Conservation (phyloP, 148 eudicot species). For the Chenopodium quinoa region DNA sequence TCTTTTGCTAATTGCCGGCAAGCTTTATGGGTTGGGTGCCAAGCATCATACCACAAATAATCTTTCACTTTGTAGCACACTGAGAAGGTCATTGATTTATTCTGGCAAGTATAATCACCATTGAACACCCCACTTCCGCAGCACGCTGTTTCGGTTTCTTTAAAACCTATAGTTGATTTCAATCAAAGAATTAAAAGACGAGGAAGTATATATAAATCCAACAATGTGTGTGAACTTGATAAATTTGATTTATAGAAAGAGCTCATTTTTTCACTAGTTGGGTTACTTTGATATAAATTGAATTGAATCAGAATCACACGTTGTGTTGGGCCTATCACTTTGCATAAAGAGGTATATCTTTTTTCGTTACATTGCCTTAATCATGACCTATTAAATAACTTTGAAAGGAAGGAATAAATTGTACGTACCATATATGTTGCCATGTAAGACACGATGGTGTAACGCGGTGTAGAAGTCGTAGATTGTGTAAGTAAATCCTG, state of each 20-base stretch:
- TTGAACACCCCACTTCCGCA: constrained; percentile 39
- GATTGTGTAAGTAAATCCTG: constrained; percentile 35
- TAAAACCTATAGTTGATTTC: constrained; percentile 29
- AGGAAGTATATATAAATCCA: no score
- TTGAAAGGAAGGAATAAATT: no score
- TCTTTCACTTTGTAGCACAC: constrained; percentile 37
- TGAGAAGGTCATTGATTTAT: constrained; percentile 18
- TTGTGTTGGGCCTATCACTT: no score
- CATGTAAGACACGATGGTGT: constrained; percentile 19
- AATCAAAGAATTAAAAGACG: background rate
- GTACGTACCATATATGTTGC: constrained; percentile 31
- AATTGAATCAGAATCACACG: no score
- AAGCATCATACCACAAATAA: constrained; percentile 48
- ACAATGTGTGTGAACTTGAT: no score
- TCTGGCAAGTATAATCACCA: constrained; percentile 33
- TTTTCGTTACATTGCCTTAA: no score
- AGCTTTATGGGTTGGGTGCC: constrained; percentile 41
- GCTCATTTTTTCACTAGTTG: no score
- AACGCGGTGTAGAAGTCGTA: constrained; percentile 36
- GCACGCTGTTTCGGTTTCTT: constrained; percentile 34
- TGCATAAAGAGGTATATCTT: no score
- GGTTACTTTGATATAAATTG: no score
- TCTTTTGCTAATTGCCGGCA: constrained; percentile 40
- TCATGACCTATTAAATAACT: no score
- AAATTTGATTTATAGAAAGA: no score